Evolutionary conservation across 345 rosid species (phyloP).

Genomic region (Eucalyptus globulus): DNA sequence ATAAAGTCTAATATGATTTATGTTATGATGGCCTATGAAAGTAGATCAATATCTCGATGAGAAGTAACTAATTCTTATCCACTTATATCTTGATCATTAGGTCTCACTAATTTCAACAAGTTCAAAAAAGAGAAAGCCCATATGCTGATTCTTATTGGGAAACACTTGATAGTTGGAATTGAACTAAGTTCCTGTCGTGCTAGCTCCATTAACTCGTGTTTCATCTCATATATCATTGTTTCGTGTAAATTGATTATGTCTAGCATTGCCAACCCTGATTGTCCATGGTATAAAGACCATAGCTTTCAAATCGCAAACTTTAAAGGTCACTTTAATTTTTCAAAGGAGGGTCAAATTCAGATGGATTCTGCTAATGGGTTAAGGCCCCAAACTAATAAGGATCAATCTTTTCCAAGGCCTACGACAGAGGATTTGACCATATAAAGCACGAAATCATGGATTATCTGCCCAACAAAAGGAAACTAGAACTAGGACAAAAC

Average conservation of each 20-base stretch:
- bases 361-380: neutral
- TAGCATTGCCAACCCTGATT: neutral
- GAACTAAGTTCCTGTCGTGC: neutral
- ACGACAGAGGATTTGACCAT: neutral
- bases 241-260: neutral
- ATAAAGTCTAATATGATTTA: neutral
- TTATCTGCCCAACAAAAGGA: neutral
- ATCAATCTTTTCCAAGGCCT: neutral
- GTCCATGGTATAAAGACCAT: neutral
- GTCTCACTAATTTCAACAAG: neutral
- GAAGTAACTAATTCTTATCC: neutral
- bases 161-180: neutral
- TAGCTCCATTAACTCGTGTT: neutral
- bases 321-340: neutral
- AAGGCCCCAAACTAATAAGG: neutral
- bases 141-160: neutral
- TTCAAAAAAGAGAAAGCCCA: neutral
- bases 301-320: neutral
- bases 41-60: neutral
- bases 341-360: neutral
- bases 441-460: neutral
- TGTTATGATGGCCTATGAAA: neutral
- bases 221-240: neutral
- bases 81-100: neutral
- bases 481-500: neutral